These are phyloP conservation scores for Samsoniella hepiali DNA, from an alignment of 2,329 filamentous ascomycete species.

Conservation along the genomic window DNA sequence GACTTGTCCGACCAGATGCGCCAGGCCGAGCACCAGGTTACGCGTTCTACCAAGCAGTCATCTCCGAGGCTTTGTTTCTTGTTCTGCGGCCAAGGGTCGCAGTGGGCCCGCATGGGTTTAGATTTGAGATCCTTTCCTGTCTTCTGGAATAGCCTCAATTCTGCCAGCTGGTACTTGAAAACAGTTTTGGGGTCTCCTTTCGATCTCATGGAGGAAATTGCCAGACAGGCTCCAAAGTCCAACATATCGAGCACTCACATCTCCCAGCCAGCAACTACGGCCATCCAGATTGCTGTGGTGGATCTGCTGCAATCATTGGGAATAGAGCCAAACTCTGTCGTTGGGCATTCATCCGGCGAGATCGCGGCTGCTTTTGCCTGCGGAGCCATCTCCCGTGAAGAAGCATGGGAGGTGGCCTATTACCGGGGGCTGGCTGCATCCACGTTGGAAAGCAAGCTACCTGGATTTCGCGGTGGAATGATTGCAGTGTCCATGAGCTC, in stretches of 20 bases:
- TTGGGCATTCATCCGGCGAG: conserved; percentile 48
- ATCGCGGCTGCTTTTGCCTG: conserved; percentile 44
- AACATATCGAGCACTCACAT: conserved; percentile 35
- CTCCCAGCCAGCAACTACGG: conserved; percentile 41
- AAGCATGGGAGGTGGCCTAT: conserved; percentile 42
- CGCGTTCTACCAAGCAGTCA: conserved; percentile 27
- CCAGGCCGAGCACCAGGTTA: conserved; percentile 21
- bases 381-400: conserved; percentile 33
- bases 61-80: conserved; percentile 37
- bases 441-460: conserved; percentile 27
- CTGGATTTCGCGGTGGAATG: conserved; percentile 38
- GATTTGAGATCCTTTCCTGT: conserved; percentile 39
- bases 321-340: conserved; percentile 33
- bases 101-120: conserved; percentile 42
- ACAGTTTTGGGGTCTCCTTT: conserved; percentile 31
- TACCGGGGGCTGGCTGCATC: conserved; percentile 38
- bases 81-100: conserved; percentile 44
- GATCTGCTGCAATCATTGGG: conserved; percentile 36
- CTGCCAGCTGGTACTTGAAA: conserved; percentile 32
- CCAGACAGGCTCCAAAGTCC: conserved; percentile 26
- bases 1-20: conserved; percentile 34
- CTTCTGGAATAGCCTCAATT: conserved; percentile 40
- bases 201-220: conserved; percentile 36
- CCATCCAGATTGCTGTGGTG: conserved; percentile 41
- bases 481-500: conserved; percentile 38